Percentiles rank a stretch among this genome's conserved stretches.
phyloP scores from a whole-genome alignment of 345 rosid genomes.

The Corchorus capsularis region DNA sequence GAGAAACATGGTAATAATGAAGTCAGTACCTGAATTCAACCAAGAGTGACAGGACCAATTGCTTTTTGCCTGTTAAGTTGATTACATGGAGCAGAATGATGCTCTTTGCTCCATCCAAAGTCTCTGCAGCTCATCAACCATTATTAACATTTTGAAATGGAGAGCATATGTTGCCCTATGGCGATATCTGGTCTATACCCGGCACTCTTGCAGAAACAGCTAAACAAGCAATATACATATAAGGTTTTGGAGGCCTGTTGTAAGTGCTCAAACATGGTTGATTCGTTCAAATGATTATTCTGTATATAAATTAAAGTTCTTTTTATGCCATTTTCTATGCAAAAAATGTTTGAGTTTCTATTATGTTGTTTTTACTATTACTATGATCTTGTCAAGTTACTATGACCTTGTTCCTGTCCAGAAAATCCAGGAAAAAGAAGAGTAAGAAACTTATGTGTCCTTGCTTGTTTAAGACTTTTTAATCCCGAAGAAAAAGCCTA shows the following conservation, averaged over 20 bases:
- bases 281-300: neutral
- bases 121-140: conserved; percentile 3
- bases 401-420: too few relatives aligned
- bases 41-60: conserved; percentile 1
- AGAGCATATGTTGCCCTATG: neutral
- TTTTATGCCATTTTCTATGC: too few relatives aligned
- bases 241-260: conserved; percentile 3
- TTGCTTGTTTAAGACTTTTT: too few relatives aligned
- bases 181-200: neutral
- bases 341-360: too few relatives aligned
- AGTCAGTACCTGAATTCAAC: conserved; percentile 1
- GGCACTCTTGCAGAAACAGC: neutral
- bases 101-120: neutral
- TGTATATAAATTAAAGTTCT: too few relatives aligned
- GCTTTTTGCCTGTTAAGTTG: conserved; percentile 7
- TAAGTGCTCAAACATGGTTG: neutral
- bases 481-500: too few relatives aligned
- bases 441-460: too few relatives aligned
- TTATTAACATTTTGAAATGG: neutral
- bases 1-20: neutral
- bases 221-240: neutral
- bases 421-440: too few relatives aligned
- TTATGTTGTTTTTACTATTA: too few relatives aligned
- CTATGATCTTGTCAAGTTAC: too few relatives aligned
- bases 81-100: conserved; percentile 11